phyloP scores from a whole-genome alignment of 805 yeast species.

The Starmerella roubikii region DNA sequence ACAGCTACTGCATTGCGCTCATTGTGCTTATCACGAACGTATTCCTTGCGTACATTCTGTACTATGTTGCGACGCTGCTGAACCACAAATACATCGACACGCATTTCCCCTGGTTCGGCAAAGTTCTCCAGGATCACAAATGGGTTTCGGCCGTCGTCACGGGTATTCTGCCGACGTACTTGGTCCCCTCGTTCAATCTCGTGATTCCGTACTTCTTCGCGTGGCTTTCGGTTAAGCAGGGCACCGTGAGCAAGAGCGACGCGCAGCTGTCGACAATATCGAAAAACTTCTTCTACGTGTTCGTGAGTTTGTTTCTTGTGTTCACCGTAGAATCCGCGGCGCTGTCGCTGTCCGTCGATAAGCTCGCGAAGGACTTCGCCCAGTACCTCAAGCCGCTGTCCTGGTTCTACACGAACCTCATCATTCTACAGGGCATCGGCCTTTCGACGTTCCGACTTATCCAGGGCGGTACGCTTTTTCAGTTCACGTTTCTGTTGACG shows the following conservation, averaged over 20 bases:
- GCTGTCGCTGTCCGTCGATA: conserved; percentile 64
- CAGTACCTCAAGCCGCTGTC: conserved; percentile 67
- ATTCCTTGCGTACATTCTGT: conserved; percentile 67
- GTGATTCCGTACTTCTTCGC: conserved; percentile 76
- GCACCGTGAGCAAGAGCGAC: conserved; percentile 81
- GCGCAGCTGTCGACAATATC: conserved; percentile 82
- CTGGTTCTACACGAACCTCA: conserved; percentile 79
- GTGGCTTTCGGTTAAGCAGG: conserved; percentile 71
- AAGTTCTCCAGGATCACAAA: conserved; percentile 44
- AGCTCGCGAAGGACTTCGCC: conserved; percentile 77
- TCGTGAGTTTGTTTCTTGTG: conserved; percentile 83
- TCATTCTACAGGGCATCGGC: conserved; percentile 67
- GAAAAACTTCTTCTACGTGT: conserved; percentile 86
- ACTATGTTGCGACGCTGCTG: conserved; percentile 69
- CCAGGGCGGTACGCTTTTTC: conserved; percentile 61
- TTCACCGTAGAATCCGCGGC: conserved; percentile 83
- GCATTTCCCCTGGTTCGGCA: conserved; percentile 74
- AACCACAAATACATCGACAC: conserved; percentile 64
- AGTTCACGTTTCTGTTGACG: conserved; percentile 53
- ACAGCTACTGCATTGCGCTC: conserved; percentile 50
- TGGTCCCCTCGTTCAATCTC: conserved; percentile 73
- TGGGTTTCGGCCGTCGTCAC: conserved; percentile 74
- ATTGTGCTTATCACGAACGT: conserved; percentile 57
- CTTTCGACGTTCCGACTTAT: conserved; percentile 82
- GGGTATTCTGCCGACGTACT: conserved; percentile 79